These are phyloP conservation scores for Aspergillus texensis DNA, from an alignment of 2,329 filamentous ascomycete genomes.

Conservation along the genomic window DNA sequence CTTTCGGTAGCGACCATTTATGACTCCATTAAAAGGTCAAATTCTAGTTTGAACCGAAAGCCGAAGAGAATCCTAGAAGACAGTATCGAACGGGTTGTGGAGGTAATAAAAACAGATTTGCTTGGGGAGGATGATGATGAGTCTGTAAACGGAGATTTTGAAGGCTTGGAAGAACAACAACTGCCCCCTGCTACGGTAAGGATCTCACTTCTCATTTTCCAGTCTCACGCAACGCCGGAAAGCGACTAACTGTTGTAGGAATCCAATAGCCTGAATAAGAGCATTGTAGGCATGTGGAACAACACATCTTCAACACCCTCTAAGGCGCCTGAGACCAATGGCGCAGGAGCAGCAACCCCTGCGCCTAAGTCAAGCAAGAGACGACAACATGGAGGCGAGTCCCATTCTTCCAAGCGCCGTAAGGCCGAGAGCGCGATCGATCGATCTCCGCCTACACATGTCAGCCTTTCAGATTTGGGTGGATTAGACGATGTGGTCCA, in stretches of 20 bases:
- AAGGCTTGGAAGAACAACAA: conserved; percentile 48
- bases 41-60: conserved; percentile 80
- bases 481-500: conserved; percentile 73
- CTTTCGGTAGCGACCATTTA: conserved; percentile 69
- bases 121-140: conserved; percentile 57
- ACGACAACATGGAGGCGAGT: conserved; percentile 66
- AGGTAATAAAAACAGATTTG: conserved; percentile 69
- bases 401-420: conserved; percentile 63
- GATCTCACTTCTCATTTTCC: background rate
- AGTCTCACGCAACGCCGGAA: background rate
- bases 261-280: conserved; percentile 67
- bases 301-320: conserved; percentile 41
- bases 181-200: conserved; percentile 31
- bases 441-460: conserved; percentile 65
- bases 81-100: conserved; percentile 79
- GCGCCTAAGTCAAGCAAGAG: conserved; percentile 51
- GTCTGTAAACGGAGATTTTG: conserved; percentile 54
- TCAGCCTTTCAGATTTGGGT: conserved; percentile 72
- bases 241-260: conserved; percentile 41
- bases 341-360: conserved; percentile 25
- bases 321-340: conserved; percentile 33
- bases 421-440: conserved; percentile 62
- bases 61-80: conserved; percentile 83
- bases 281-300: conserved; percentile 63
- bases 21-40: conserved; percentile 78